phyloP scores from a whole-genome alignment of 345 rosid species.

The Euphorbia pulcherrima region DNA sequence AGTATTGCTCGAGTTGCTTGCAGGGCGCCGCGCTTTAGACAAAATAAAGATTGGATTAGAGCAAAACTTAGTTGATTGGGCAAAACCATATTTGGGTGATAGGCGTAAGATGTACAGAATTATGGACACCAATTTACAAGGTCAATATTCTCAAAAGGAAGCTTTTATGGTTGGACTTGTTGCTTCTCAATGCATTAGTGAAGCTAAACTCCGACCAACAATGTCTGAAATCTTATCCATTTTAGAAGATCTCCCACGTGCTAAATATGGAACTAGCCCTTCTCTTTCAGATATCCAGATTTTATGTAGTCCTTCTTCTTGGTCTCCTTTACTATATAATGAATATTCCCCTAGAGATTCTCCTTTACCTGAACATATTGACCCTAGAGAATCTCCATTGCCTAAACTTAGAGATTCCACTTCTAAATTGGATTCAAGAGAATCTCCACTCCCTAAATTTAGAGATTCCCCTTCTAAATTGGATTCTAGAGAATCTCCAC shows the following conservation, averaged over 20 bases:
- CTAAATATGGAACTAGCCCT: slow-evolving; percentile 20
- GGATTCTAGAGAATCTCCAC: too few species aligned
- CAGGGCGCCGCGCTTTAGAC: slow-evolving; percentile 17
- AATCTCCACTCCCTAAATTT: too few species aligned
- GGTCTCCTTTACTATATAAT: slow-evolving; percentile 13
- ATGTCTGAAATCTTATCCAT: slow-evolving; percentile 56
- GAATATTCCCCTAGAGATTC: too few species aligned
- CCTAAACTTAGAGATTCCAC: too few species aligned
- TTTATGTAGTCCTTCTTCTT: too few species aligned
- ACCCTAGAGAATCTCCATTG: slow-evolving; percentile 16
- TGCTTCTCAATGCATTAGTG: slow-evolving; percentile 54
- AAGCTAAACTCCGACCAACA: slow-evolving; percentile 63
- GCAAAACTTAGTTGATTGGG: slow-evolving; percentile 20
- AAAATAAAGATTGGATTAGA: slow-evolving; percentile 17
- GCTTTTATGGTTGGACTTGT: slow-evolving; percentile 52
- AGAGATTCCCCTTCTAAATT: too few species aligned
- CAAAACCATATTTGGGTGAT: slow-evolving; percentile 14
- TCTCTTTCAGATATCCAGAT: too few species aligned
- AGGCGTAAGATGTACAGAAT: slow-evolving; percentile 17
- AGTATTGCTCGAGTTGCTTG: slow-evolving; percentile 22
- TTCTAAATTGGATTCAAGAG: neutral
- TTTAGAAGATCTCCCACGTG: slow-evolving; percentile 35
- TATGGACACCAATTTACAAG: slow-evolving; percentile 22
- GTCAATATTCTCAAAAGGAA: slow-evolving; percentile 59
- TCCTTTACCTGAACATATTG: too few species aligned